Evolutionary conservation across 2,329 filamentous ascomycete species (phyloP).

Genomic region (Aspergillus sp.): DNA sequence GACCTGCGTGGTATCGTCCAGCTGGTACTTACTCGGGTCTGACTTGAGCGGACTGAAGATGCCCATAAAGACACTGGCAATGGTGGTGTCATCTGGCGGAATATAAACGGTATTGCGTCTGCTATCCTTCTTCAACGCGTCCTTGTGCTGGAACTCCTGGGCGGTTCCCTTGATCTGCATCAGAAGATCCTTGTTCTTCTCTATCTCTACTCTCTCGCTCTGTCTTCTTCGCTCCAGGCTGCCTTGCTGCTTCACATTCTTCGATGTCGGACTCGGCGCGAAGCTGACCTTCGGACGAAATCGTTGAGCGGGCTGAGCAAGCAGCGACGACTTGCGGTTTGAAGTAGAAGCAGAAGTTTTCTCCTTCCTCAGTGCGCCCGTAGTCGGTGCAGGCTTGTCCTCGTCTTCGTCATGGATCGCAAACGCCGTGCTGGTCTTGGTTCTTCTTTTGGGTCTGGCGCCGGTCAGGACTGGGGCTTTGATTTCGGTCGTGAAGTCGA

Average conservation of each 20-base stretch:
- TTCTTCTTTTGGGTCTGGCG: slow-evolving; percentile 29
- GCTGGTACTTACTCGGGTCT: not conserved
- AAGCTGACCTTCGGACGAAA: slow-evolving; percentile 36
- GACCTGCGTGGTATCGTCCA: slow-evolving; percentile 22
- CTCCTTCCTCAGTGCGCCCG: slow-evolving; percentile 18
- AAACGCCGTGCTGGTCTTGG: slow-evolving; percentile 28
- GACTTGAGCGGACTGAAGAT: slow-evolving; percentile 43
- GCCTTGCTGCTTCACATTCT: slow-evolving; percentile 10
- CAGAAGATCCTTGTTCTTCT: slow-evolving; percentile 18
- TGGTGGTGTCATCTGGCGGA: slow-evolving; percentile 41
- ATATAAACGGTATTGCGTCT: slow-evolving; percentile 43
- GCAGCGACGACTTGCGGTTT: slow-evolving; percentile 33
- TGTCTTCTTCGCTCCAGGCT: slow-evolving; percentile 6
- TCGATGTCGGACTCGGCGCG: slow-evolving; percentile 18
- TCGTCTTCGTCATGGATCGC: slow-evolving; percentile 39
- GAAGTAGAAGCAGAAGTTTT: slow-evolving; percentile 12
- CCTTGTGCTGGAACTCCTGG: slow-evolving; percentile 6
- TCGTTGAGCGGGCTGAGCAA: slow-evolving; percentile 41
- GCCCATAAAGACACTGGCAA: slow-evolving; percentile 44
- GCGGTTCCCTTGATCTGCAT: slow-evolving; percentile 11
- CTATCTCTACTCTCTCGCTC: slow-evolving; percentile 7
- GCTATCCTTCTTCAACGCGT: slow-evolving; percentile 29
- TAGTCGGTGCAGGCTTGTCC: slow-evolving; percentile 10
- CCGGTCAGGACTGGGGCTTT: slow-evolving; percentile 27
- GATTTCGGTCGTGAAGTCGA: slow-evolving; percentile 44